Evolutionary conservation across 1,284 basidiomycete species (phyloP), one percentile per base, ranked within the genome.

Genomic region (Trichosporon sp.): DNA sequence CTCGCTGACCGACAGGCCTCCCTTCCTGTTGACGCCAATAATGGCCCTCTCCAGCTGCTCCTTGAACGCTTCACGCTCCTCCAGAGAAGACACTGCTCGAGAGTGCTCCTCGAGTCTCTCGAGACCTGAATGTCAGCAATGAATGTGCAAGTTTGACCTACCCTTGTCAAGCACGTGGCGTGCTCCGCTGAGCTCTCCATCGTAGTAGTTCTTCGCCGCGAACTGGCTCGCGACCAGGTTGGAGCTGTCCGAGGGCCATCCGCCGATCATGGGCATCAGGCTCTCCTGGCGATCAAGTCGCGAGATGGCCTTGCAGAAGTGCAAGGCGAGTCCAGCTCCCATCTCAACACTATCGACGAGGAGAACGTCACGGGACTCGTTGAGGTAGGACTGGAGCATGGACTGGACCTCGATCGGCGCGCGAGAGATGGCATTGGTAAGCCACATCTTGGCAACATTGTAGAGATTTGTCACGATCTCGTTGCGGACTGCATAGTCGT

Each of bases 321-420:
- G 87, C 71, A 94, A 84, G 4, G 94, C 94, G 40, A 95, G 80
- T 16, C 92, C 91, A 16, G 93, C 91, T 2, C 94, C 94, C 64
- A 97, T 84, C 79, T 96, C 94, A 4, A 90, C 87, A 27, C 87
- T 84, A 65, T 90, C 89, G 4, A 86, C 82, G 23, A 87, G 83
- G 10, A 87, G 83, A 11, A 85, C 81, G 0, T 87, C 86, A 68
- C 89, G 87, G 70, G 88, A 88, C 36, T 88, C 82, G 60, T 88
- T 85, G 19, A 95, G 84, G 76, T 95, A 95, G 85, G 89, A 89
- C 91, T 94, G 71, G 58, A 99, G 82, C 2, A 92, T 93, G 0
- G 92, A 90, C 72, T 95, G 92, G 61, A 98, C 82, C 80, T 97
- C 95, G 72, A 95, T 86, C 0, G 95, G 96, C 8, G 95, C 92